Percentiles rank a stretch among this genome's conserved stretches.
These are phyloP conservation scores for Vitis rotundifolia DNA, from an alignment of 164 flowering plant species.

Conservation along the genomic window DNA sequence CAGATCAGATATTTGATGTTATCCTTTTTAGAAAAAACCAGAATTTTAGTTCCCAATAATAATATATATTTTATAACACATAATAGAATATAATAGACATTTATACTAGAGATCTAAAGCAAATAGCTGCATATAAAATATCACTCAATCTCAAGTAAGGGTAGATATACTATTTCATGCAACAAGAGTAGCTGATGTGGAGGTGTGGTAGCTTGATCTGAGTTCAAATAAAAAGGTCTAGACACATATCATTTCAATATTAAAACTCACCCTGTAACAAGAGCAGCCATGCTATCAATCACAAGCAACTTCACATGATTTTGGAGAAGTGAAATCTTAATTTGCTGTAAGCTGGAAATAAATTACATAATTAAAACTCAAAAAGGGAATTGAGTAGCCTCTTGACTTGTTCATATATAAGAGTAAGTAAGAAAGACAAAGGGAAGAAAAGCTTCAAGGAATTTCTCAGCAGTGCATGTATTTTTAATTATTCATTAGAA, in stretches of 20 bases:
- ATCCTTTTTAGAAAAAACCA: no score
- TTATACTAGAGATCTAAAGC: no score
- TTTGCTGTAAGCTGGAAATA: slow-evolving; percentile 64
- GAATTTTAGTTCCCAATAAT: no score
- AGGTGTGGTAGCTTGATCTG: background rate
- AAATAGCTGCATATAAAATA: no score
- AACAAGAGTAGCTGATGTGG: background rate
- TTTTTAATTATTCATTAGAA: background rate
- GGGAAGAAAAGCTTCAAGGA: background rate
- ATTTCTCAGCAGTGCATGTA: background rate
- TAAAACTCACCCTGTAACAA: slow-evolving; percentile 57
- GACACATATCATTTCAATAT: background rate
- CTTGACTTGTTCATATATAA: background rate
- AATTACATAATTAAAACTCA: slow-evolving; percentile 4
- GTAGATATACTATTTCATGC: background rate
- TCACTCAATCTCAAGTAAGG: no score
- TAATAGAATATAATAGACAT: no score
- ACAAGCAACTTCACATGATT: slow-evolving; percentile 74
- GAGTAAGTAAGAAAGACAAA: slow-evolving; percentile 5
- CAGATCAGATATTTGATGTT: no score
- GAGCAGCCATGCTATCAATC: slow-evolving; percentile 89
- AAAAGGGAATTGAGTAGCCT: background rate
- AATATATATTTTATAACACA: no score
- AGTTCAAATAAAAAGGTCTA: background rate
- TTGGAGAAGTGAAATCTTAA: slow-evolving; percentile 68